Evolutionary conservation across 495 filamentous ascomycete species (phyloP).

Genomic region (Trichoderma virens): DNA sequence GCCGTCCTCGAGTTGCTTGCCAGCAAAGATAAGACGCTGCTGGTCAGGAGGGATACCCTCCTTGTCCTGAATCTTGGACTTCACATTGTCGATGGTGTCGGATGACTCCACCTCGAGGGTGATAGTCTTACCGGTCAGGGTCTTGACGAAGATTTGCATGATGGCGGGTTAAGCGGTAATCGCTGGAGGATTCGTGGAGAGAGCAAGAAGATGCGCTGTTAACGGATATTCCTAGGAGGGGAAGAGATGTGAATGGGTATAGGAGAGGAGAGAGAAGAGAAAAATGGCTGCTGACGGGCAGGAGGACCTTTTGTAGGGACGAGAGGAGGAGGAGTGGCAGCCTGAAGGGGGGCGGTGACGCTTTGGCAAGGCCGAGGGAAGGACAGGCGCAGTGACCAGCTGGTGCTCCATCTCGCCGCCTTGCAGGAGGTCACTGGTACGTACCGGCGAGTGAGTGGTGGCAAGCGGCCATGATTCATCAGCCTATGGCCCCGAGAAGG

Average conservation of each 20-base stretch:
- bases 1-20: slow-evolving; percentile 96
- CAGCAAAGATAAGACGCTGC: slow-evolving; percentile 96
- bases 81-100: slow-evolving; percentile 98
- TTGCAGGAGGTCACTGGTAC: not conserved
- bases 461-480: slow-evolving; percentile 4
- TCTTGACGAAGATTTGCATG: slow-evolving; percentile 99
- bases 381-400: not conserved
- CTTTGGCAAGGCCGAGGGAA: not conserved
- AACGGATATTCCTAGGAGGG: not conserved
- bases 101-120: slow-evolving; percentile 97
- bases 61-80: slow-evolving; percentile 99
- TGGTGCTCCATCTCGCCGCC: not conserved
- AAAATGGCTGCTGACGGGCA: not conserved
- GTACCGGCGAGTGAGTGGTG: not conserved
- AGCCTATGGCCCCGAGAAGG: not conserved
- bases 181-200: not conserved
- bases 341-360: slow-evolving; percentile 9
- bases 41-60: slow-evolving; percentile 97
- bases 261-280: not conserved
- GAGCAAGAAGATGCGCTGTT: not conserved
- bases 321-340: not conserved
- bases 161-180: slow-evolving; percentile 16
- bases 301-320: slow-evolving; percentile 1
- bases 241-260: slow-evolving; percentile 11
- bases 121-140: slow-evolving; percentile 98